phyloP scores from a whole-genome alignment of 2,329 filamentous ascomycete species.

The Magnaporthiopsis incrustans region DNA sequence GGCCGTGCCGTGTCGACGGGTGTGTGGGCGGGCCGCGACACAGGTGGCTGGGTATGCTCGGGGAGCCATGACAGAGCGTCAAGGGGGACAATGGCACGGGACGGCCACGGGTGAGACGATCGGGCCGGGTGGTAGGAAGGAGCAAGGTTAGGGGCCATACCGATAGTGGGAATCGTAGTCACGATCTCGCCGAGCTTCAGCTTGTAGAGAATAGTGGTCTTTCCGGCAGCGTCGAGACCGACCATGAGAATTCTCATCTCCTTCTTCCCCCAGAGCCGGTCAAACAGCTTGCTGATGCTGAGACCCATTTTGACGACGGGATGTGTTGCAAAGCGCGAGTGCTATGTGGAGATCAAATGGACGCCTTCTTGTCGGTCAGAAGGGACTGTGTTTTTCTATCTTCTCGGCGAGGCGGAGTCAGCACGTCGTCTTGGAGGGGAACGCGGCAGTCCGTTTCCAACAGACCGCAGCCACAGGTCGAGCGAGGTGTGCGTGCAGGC shows the following conservation, averaged over 20 bases:
- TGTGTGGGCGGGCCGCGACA: background rate
- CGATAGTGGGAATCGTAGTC: conserved; percentile 97
- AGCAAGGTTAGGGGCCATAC: conserved; percentile 42
- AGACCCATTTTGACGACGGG: conserved; percentile 83
- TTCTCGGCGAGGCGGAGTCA: background rate
- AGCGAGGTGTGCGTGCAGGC: no score
- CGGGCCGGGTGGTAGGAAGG: background rate
- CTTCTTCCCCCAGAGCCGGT: conserved; percentile 97
- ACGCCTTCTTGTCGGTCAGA: background rate
- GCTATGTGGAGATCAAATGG: background rate
- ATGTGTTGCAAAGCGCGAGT: conserved; percentile 1
- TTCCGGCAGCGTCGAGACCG: conserved; percentile 97
- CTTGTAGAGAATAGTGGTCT: conserved; percentile 99
- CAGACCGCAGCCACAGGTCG: no score
- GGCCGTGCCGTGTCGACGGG: background rate
- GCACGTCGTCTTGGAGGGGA: background rate
- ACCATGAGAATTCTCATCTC: conserved; percentile 99
- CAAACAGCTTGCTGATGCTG: conserved; percentile 92
- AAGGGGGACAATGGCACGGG: no score
- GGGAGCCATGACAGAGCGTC: no score
- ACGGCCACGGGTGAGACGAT: no score
- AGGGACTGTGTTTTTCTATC: background rate
- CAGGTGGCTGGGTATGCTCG: background rate
- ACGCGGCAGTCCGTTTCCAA: no score
- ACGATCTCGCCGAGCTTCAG: conserved; percentile 99